A percentile compares a stretch with the other conserved stretches of the same genome.
These are phyloP conservation scores for Sideroxylon spinosum DNA, from an alignment of 179 eudicot species.

Conservation along the genomic window DNA sequence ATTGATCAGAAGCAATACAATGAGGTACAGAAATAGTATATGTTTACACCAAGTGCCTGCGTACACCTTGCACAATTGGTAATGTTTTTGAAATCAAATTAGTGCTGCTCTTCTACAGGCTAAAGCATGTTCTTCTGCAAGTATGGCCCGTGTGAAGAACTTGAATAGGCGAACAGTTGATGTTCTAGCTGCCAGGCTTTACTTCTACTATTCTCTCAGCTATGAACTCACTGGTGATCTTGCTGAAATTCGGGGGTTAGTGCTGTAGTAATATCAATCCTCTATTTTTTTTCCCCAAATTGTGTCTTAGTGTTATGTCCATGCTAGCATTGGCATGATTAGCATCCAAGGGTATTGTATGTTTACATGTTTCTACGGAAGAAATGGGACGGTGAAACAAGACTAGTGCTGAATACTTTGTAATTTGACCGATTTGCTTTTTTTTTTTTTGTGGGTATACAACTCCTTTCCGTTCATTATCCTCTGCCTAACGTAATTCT, in stretches of 20 bases:
- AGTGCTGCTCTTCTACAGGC: constrained; percentile 41
- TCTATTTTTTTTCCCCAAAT: not conserved
- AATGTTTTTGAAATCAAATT: not conserved
- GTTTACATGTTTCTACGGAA: not conserved
- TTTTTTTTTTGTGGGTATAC: too few species aligned
- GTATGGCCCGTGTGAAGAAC: constrained; percentile 83
- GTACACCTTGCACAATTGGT: not conserved
- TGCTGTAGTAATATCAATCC: constrained; percentile 9
- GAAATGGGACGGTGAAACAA: not conserved
- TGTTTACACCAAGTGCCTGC: not conserved
- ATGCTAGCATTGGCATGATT: not conserved
- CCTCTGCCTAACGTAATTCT: constrained; percentile 18
- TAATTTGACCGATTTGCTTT: not conserved
- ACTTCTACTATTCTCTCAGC: constrained; percentile 79
- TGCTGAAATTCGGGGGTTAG: constrained; percentile 90
- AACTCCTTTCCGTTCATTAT: not conserved
- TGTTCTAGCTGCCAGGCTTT: constrained; percentile 82
- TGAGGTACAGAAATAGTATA: constrained; percentile 39
- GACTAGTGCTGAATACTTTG: not conserved
- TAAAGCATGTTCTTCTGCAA: constrained; percentile 82
- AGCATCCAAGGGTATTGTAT: not conserved
- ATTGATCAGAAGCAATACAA: constrained; percentile 74
- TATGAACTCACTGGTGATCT: constrained; percentile 86
- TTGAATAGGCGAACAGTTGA: constrained; percentile 80
- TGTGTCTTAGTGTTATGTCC: not conserved